Evolutionary conservation across 2,329 filamentous ascomycete genomes (phyloP).

Genomic region (Fusarium nanum): DNA sequence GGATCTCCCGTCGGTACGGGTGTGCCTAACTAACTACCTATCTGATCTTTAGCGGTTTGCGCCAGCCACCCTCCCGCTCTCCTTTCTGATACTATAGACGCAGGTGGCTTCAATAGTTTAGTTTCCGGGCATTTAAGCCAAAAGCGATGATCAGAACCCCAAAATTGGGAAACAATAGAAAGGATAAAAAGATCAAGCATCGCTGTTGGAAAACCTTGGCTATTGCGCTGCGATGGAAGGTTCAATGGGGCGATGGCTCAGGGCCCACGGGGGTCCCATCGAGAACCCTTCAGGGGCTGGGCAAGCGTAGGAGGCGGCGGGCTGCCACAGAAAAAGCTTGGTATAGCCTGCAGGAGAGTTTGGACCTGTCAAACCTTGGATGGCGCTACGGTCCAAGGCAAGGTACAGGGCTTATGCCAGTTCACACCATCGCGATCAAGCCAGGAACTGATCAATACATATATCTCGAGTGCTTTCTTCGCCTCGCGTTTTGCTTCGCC

Average conservation of each 20-base stretch:
- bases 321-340: constrained; percentile 5
- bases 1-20: not conserved
- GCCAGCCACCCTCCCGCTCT: not conserved
- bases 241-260: not conserved
- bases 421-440: not conserved
- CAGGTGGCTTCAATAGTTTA: constrained; percentile 9
- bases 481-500: not conserved
- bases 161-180: not conserved
- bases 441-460: not conserved
- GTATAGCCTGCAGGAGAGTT: constrained; percentile 7
- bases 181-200: not conserved
- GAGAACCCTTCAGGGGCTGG: constrained; percentile 1
- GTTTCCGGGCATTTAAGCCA: not conserved
- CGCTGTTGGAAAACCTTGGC: not conserved
- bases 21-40: not conserved
- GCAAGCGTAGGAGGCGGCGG: not conserved
- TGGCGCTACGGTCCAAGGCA: not conserved
- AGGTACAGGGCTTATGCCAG: not conserved
- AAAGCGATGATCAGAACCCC: not conserved
- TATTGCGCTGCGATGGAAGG: not conserved
- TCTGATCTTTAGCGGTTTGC: not conserved
- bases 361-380: constrained; percentile 1
- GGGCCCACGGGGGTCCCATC: not conserved
- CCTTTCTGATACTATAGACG: not conserved
- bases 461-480: not conserved